Percentiles rank a stretch among this genome's conserved stretches.
These are phyloP conservation scores for Trichoderma harzianum DNA, from an alignment of 2,329 filamentous ascomycete genomes.

Conservation along the genomic window DNA sequence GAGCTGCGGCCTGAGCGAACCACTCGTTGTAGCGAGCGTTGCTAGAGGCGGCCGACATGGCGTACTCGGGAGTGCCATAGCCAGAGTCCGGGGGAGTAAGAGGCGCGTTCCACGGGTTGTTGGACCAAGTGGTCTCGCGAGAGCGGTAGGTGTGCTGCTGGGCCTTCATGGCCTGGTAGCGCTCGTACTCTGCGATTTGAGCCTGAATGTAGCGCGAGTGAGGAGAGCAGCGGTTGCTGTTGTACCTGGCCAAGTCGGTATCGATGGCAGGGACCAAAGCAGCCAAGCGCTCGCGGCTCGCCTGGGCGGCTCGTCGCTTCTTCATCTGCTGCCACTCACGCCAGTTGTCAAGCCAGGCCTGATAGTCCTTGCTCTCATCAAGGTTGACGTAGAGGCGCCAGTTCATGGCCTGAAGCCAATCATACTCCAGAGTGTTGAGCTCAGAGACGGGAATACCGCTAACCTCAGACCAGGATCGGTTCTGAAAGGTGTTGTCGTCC, in stretches of 20 bases:
- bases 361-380: constrained; percentile 68
- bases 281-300: constrained; percentile 48
- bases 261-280: constrained; percentile 49
- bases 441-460: constrained; percentile 83
- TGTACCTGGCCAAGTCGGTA: constrained; percentile 39
- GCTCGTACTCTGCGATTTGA: constrained; percentile 54
- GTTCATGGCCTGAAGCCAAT: constrained; percentile 79
- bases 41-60: constrained; percentile 51
- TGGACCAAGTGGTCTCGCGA: constrained; percentile 43
- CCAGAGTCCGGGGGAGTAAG: constrained; percentile 60
- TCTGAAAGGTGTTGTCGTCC: constrained; percentile 97
- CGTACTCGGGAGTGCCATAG: constrained; percentile 59
- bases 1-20: constrained; percentile 46
- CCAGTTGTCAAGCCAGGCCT: constrained; percentile 61
- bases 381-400: constrained; percentile 88
- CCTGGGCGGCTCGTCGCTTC: constrained; percentile 50
- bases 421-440: constrained; percentile 79
- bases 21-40: constrained; percentile 58
- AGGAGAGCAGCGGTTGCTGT: constrained; percentile 38
- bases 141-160: constrained; percentile 39
- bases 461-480: constrained; percentile 93
- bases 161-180: constrained; percentile 44
- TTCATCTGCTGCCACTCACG: constrained; percentile 54
- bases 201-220: constrained; percentile 50
- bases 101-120: constrained; percentile 47